Evolutionary conservation across 2,329 filamentous ascomycete species (phyloP).

Genomic region (Paracoccidioides lutzii): DNA sequence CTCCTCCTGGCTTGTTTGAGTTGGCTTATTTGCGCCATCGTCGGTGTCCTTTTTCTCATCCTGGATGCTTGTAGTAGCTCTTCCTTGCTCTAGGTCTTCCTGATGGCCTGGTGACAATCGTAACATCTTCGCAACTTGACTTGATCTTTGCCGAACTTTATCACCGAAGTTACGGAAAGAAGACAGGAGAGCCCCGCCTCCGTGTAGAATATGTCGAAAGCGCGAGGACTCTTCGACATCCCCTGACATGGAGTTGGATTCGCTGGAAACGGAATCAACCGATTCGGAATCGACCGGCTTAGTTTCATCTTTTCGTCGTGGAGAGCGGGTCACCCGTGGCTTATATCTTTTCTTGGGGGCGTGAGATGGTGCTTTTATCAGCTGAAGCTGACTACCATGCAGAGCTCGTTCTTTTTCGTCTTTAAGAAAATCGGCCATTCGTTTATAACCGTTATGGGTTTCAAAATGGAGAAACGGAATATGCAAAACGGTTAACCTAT

Average conservation of each 20-base stretch:
- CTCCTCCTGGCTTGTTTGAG: not conserved
- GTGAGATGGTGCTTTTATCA: not conserved
- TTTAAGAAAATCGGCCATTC: constrained; percentile 2
- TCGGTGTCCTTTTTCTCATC: not conserved
- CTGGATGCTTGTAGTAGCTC: not conserved
- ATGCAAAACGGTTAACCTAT: not conserved
- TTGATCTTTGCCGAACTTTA: not conserved
- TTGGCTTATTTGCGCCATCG: not conserved
- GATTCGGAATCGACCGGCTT: not conserved
- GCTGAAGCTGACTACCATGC: not conserved
- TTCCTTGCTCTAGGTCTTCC: constrained; percentile 1
- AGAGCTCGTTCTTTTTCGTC: not conserved
- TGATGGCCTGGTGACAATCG: not conserved
- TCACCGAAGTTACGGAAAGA: not conserved
- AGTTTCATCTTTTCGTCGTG: not conserved
- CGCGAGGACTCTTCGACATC: not conserved
- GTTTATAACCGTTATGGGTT: not conserved
- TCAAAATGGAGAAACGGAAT: constrained; percentile 5
- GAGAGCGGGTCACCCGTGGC: not conserved
- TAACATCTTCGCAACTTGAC: not conserved
- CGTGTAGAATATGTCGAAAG: not conserved
- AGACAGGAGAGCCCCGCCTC: not conserved
- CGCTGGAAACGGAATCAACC: not conserved
- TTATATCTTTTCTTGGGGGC: not conserved
- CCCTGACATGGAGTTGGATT: not conserved